phyloP scores from a whole-genome alignment of 2,329 filamentous ascomycete genomes.

The Claviceps paspali region DNA sequence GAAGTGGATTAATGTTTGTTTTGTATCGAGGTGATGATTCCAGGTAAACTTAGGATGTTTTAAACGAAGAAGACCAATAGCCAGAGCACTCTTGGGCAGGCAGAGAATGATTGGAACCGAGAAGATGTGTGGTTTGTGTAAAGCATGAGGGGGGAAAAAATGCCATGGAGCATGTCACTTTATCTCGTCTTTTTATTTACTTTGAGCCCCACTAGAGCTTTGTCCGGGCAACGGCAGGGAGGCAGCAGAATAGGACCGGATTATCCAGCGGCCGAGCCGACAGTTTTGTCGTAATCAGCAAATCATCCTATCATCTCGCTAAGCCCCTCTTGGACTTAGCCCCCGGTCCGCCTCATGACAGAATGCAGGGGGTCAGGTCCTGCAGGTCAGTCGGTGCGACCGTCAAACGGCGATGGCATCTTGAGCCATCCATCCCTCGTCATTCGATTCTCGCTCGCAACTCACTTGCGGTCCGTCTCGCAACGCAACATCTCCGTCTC shows the following conservation, averaged over 20 bases:
- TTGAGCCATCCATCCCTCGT: background rate
- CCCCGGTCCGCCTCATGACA: background rate
- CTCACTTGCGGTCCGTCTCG: background rate
- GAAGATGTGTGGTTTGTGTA: conserved; percentile 10
- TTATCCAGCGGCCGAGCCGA: conserved; percentile 6
- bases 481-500: no score
- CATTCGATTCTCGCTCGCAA: no score
- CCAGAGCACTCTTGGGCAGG: no score
- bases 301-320: no score
- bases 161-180: conserved; percentile 8
- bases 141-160: conserved; percentile 15
- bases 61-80: no score
- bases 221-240: conserved; percentile 21
- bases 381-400: no score
- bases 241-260: conserved; percentile 2
- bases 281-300: no score
- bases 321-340: background rate
- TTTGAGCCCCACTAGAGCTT: conserved; percentile 18
- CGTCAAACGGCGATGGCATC: no score
- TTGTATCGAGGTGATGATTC: no score
- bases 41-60: no score
- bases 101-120: conserved; percentile 9
- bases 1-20: background rate
- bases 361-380: background rate
- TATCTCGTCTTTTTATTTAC: conserved; percentile 30